These are phyloP conservation scores for Neodidymelliopsis sp. DNA, from an alignment of 2,329 filamentous ascomycete species.

Conservation along the genomic window DNA sequence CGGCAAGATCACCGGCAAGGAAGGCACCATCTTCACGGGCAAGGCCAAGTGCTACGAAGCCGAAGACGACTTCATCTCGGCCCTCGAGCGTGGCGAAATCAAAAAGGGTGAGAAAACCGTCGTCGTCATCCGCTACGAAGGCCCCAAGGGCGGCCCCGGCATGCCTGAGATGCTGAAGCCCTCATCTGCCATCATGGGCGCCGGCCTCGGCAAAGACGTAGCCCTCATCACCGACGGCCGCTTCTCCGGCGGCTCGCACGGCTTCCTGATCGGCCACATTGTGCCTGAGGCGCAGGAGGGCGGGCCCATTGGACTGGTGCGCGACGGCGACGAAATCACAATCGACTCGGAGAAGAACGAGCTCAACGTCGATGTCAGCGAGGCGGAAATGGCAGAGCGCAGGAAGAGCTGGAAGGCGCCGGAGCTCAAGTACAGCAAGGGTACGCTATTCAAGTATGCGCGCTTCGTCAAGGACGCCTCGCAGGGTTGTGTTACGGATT, in stretches of 20 bases:
- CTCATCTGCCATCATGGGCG: slow-evolving; percentile 75
- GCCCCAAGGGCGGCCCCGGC: slow-evolving; percentile 75
- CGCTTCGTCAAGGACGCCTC: slow-evolving; percentile 64
- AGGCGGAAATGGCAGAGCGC: slow-evolving; percentile 65
- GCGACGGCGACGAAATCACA: slow-evolving; percentile 79
- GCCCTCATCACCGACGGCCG: slow-evolving; percentile 77
- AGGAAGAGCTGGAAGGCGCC: slow-evolving; percentile 62
- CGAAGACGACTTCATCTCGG: slow-evolving; percentile 73
- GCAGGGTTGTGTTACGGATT: slow-evolving; percentile 66
- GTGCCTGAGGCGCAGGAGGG: slow-evolving; percentile 87
- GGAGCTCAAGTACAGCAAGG: slow-evolving; percentile 64
- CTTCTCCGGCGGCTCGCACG: slow-evolving; percentile 83
- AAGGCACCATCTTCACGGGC: slow-evolving; percentile 71
- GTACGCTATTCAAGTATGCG: slow-evolving; percentile 67
- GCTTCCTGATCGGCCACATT: slow-evolving; percentile 87
- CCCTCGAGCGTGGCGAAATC: slow-evolving; percentile 72
- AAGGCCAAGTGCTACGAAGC: slow-evolving; percentile 75
- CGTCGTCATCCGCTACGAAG: slow-evolving; percentile 77
- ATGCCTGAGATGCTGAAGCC: slow-evolving; percentile 82
- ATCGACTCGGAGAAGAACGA: slow-evolving; percentile 80
- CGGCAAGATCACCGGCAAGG: slow-evolving; percentile 80
- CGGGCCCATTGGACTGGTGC: slow-evolving; percentile 83
- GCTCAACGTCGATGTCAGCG: slow-evolving; percentile 70
- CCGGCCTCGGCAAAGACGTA: slow-evolving; percentile 74
- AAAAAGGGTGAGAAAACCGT: slow-evolving; percentile 80